Evolutionary conservation across 805 yeast species (phyloP).

Genomic region (Candida loeiensis): DNA sequence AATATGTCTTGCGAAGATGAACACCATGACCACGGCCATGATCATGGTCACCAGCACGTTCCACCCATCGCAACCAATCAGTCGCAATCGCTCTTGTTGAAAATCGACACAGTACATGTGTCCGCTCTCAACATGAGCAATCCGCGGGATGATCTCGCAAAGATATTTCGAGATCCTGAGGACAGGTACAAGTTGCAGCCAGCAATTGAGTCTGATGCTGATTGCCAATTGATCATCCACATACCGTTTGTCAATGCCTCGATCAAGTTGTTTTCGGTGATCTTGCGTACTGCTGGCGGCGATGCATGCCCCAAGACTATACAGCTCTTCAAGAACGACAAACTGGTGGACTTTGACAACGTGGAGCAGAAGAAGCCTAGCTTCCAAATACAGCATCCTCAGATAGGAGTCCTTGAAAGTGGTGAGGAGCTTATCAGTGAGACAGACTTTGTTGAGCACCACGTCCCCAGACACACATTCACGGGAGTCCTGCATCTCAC

Average conservation of each 20-base stretch:
- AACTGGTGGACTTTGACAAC: conserved; percentile 68
- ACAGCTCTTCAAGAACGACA: conserved; percentile 68
- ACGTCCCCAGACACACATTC: conserved; percentile 69
- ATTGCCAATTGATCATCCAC: conserved; percentile 70
- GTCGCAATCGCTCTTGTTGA: conserved; percentile 61
- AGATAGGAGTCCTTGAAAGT: conserved; percentile 47
- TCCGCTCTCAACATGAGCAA: conserved; percentile 61
- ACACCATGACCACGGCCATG: conserved; percentile 33
- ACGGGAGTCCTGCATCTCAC: conserved; percentile 67
- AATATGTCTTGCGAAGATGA: conserved; percentile 21
- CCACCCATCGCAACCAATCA: conserved; percentile 71
- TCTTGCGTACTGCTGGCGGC: conserved; percentile 61
- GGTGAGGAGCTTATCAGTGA: conserved; percentile 36
- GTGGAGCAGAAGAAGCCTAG: conserved; percentile 48
- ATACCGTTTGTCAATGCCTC: conserved; percentile 73
- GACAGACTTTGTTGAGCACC: conserved; percentile 74
- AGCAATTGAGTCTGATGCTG: conserved; percentile 66
- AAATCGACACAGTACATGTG: conserved; percentile 58
- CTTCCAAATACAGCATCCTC: conserved; percentile 60
- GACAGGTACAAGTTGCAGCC: conserved; percentile 48
- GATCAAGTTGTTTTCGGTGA: conserved; percentile 70
- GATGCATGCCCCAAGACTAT: conserved; percentile 66
- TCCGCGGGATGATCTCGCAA: conserved; percentile 44
- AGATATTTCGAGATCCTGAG: conserved; percentile 52
- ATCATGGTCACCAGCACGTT: conserved; percentile 29